Base-by-base conservation (phyloP, 192 early-diverging fungal species). In the Dispira simplex region DNA sequence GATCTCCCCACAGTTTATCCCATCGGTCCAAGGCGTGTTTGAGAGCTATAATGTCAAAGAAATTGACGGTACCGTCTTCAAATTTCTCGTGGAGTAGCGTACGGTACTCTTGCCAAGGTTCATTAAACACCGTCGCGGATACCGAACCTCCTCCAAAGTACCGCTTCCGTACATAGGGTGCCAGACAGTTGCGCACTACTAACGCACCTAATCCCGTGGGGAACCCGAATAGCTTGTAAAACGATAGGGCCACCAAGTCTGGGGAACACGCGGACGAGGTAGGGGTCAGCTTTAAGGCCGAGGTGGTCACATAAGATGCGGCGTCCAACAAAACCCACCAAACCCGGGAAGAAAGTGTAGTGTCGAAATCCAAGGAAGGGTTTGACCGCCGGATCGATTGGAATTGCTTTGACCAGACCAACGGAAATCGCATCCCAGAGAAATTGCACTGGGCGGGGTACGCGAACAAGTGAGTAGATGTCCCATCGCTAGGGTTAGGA, bases 171-270 rank as follows among this genome's bases (percentile, higher is more conserved):
- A 85, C 45, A 25, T 72, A 63, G 23, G 67, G 60, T 2, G 66
- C 65, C 43, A 80, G 63, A 14, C 69, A 63, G 8, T 79, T 77
- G 55, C 80, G 73, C 28, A 92, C 67, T 13, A 93, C 69, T 46
- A 93, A 76, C 5, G 79, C 88, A 39, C 90, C 91, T 8, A 93
- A 64, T 3, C 90, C 89, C 21, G 88, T 90, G 9, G 91, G 91
- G 51, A 83, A 85, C 11, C 91, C 91, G 73, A 93, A 91, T 46
- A 91, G 79, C 67, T 93, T 93, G 81, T 93, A 92, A 71, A 93
- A 89, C 8, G 87, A 90, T 44, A 92, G 44, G 9, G 76, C 76
- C 6, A 83, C 67, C 71, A 91, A 92, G 63, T 90, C 87, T 1
- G 82, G 80, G 21, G 75, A 74, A 2, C 68, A 53, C 0, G 65